A percentile compares a stretch with the other conserved stretches of the same genome.
phyloP scores from a whole-genome alignment of 495 filamentous ascomycete species.

The Poronia punctata region DNA sequence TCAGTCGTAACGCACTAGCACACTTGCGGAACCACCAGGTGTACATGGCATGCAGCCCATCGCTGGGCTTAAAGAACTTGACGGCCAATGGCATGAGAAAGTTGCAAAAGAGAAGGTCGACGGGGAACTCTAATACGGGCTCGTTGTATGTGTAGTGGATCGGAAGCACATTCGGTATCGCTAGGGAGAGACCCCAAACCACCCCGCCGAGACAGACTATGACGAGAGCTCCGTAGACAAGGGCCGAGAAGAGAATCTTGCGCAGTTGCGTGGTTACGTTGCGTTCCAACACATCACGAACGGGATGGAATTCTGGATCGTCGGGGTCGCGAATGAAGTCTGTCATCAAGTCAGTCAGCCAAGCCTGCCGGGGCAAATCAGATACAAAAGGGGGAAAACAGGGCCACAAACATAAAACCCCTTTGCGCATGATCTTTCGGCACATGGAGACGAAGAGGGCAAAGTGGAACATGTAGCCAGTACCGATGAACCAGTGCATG shows the following conservation, averaged over 20 bases:
- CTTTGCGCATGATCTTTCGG: conserved; percentile 88
- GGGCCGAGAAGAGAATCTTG: conserved; percentile 91
- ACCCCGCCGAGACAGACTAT: conserved; percentile 91
- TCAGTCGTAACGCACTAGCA: conserved; percentile 70
- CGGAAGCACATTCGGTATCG: conserved; percentile 65
- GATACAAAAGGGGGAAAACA: not conserved
- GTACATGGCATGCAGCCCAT: conserved; percentile 76
- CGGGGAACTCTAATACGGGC: conserved; percentile 87
- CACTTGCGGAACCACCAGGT: conserved; percentile 94
- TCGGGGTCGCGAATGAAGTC: conserved; percentile 98
- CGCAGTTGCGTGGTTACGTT: conserved; percentile 87
- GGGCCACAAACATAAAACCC: conserved; percentile 86
- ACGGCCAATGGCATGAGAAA: conserved; percentile 84
- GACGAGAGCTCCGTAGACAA: conserved; percentile 92
- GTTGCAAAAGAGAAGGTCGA: conserved; percentile 94
- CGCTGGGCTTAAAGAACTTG: conserved; percentile 73
- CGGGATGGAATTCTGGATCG: conserved; percentile 96
- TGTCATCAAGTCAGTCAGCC: conserved; percentile 30
- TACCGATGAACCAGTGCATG: conserved; percentile 97
- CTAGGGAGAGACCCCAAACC: conserved; percentile 77
- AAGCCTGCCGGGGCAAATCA: not conserved
- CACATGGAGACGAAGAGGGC: conserved; percentile 99
- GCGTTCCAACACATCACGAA: conserved; percentile 92
- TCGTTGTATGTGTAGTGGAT: conserved; percentile 89
- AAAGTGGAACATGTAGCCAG: conserved; percentile 99